phyloP scores from a whole-genome alignment of 2,329 filamentous ascomycete genomes.

The Lojkania enalia region DNA sequence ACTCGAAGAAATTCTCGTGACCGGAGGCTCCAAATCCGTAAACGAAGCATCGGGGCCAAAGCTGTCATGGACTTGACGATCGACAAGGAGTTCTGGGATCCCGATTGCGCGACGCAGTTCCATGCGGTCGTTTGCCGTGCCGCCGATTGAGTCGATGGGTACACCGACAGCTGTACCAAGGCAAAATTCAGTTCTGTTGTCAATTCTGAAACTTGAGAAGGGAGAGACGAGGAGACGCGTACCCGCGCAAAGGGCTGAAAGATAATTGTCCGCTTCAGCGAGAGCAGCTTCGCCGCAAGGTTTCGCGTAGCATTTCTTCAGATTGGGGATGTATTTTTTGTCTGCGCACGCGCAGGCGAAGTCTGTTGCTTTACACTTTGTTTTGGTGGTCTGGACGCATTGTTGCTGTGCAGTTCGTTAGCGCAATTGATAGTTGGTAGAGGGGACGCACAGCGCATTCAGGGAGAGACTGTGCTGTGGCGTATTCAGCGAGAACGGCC shows the following conservation, averaged over 20 bases:
- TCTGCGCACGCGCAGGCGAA: conserved; percentile 10
- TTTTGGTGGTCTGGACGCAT: conserved; percentile 8
- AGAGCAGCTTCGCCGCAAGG: neutral
- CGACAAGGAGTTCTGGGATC: neutral
- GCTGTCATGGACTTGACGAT: neutral
- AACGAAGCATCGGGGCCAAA: neutral
- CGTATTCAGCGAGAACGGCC: neutral
- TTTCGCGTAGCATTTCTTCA: conserved; percentile 7
- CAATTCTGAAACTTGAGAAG: neutral
- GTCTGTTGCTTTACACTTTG: conserved; percentile 11
- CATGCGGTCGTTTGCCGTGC: neutral
- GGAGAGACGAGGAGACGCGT: neutral
- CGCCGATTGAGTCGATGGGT: neutral
- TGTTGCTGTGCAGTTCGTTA: conserved; percentile 1
- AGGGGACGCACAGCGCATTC: neutral
- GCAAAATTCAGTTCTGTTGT: too few relatives aligned
- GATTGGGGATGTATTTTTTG: conserved; percentile 4
- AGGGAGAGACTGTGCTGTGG: neutral
- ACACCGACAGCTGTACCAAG: conserved; percentile 1
- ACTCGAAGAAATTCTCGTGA: neutral
- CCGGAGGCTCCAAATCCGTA: neutral
- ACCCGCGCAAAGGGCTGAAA: conserved; percentile 9
- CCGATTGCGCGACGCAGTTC: neutral
- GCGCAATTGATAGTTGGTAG: neutral
- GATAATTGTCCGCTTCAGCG: conserved; percentile 1